A percentile compares a stretch with the other conserved stretches of the same genome.
Evolutionary conservation across 148 eudicot genomes (phyloP).

Genomic region (Silene conica): DNA sequence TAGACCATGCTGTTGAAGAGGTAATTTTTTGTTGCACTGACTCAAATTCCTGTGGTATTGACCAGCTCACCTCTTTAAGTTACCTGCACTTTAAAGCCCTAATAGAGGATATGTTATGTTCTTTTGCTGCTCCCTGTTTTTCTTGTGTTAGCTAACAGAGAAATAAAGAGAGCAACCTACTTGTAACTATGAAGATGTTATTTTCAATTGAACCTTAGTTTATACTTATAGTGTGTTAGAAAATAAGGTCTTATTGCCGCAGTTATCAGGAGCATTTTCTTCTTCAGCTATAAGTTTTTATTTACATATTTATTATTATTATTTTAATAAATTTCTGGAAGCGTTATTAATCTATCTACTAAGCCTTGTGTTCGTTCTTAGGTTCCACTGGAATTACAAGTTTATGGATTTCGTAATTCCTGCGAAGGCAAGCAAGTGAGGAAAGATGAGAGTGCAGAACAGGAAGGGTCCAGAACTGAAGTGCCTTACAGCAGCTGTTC

Average conservation of each 20-base stretch:
- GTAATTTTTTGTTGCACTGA: slow-evolving; percentile 29
- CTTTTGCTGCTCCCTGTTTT: neutral
- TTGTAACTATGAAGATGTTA: neutral
- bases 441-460: slow-evolving; percentile 22
- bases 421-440: slow-evolving; percentile 22
- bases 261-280: neutral
- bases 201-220: neutral
- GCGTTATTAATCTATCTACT: neutral
- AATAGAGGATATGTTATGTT: neutral
- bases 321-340: neutral
- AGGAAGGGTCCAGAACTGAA: slow-evolving; percentile 23
- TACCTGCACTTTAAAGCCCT: neutral
- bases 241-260: neutral
- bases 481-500: slow-evolving; percentile 25
- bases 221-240: neutral
- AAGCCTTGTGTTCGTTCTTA: slow-evolving; percentile 16
- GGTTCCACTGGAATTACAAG: slow-evolving; percentile 59
- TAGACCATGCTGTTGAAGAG: slow-evolving; percentile 42
- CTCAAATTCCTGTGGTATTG: neutral
- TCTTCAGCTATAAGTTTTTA: too few species aligned
- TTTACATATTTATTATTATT: too few species aligned
- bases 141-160: neutral
- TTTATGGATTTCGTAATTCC: slow-evolving; percentile 40
- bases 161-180: neutral
- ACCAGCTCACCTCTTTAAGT: neutral